phyloP scores from a whole-genome alignment of 805 yeast genomes.

The Maudiozyma barnettii region DNA sequence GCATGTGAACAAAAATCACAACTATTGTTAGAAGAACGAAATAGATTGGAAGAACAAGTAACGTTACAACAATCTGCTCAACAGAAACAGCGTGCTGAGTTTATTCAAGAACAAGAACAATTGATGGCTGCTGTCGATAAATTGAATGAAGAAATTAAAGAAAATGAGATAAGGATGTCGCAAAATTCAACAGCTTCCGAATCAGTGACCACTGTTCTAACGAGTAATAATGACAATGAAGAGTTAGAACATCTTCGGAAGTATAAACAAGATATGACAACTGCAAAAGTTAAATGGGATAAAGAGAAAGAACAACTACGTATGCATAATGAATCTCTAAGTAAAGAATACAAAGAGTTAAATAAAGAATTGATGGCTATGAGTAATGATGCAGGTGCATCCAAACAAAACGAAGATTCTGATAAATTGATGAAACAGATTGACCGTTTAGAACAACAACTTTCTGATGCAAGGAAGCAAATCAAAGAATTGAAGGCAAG shows the following conservation, averaged over 20 bases:
- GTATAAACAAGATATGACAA: slow-evolving; percentile 10
- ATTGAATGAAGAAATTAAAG: slow-evolving; percentile 26
- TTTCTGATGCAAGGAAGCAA: slow-evolving; percentile 18
- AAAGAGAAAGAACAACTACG: slow-evolving; percentile 23
- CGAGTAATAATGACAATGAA: slow-evolving; percentile 1
- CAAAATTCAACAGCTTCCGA: neutral
- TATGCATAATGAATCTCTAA: slow-evolving; percentile 22
- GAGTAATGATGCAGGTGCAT: slow-evolving; percentile 4
- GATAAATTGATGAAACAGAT: slow-evolving; percentile 8
- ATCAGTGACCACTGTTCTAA: no score
- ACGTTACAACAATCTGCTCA: slow-evolving; percentile 19
- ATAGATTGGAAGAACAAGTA: slow-evolving; percentile 17
- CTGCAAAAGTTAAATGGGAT: slow-evolving; percentile 16
- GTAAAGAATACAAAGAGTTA: slow-evolving; percentile 19
- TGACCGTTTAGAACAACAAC: slow-evolving; percentile 24
- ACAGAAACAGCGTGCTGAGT: slow-evolving; percentile 19
- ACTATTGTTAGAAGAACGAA: slow-evolving; percentile 20
- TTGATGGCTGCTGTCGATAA: slow-evolving; percentile 26
- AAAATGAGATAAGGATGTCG: slow-evolving; percentile 17
- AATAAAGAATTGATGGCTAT: slow-evolving; percentile 18
- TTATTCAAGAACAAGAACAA: slow-evolving; percentile 26
- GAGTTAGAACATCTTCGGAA: slow-evolving; percentile 9
- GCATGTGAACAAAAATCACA: slow-evolving; percentile 27
- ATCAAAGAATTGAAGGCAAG: neutral
- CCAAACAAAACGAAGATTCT: neutral